phyloP scores from a whole-genome alignment of 495 filamentous ascomycete species.

The Darksidea phi region DNA sequence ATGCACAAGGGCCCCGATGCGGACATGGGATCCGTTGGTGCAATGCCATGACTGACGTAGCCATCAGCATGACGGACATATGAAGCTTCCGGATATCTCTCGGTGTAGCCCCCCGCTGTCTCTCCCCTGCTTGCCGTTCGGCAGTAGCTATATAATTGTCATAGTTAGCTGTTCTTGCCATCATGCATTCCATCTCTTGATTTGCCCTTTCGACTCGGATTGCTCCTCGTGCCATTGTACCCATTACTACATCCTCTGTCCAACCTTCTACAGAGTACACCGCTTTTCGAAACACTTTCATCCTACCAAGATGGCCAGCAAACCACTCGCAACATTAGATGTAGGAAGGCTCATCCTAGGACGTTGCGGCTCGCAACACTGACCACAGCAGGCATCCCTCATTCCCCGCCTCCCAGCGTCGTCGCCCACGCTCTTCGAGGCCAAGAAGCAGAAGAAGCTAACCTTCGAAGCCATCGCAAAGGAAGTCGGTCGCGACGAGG shows the following conservation, averaged over 20 bases:
- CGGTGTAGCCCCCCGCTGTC: slow-evolving; percentile 17
- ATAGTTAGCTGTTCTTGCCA: background rate
- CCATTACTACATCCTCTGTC: slow-evolving; percentile 8
- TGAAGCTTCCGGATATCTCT: slow-evolving; percentile 24
- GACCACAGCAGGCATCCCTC: slow-evolving; percentile 37
- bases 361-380: background rate
- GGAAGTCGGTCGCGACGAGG: slow-evolving; percentile 78
- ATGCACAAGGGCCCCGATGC: too few species aligned
- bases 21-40: too few species aligned
- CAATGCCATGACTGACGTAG: too few species aligned
- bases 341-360: slow-evolving; percentile 17
- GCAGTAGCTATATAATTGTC: slow-evolving; percentile 10
- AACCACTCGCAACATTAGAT: slow-evolving; percentile 34
- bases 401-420: slow-evolving; percentile 61
- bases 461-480: slow-evolving; percentile 79
- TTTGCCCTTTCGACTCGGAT: slow-evolving; percentile 31
- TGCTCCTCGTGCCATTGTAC: slow-evolving; percentile 30
- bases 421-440: slow-evolving; percentile 74
- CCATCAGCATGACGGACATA: slow-evolving; percentile 12
- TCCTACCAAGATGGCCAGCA: slow-evolving; percentile 29
- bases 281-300: slow-evolving; percentile 20
- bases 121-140: background rate
- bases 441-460: slow-evolving; percentile 71
- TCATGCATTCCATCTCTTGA: slow-evolving; percentile 18
- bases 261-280: slow-evolving; percentile 19